Evolutionary conservation across 352 stramenopile species (phyloP).

Genomic region (Phytophthora macrochlamydospora): DNA sequence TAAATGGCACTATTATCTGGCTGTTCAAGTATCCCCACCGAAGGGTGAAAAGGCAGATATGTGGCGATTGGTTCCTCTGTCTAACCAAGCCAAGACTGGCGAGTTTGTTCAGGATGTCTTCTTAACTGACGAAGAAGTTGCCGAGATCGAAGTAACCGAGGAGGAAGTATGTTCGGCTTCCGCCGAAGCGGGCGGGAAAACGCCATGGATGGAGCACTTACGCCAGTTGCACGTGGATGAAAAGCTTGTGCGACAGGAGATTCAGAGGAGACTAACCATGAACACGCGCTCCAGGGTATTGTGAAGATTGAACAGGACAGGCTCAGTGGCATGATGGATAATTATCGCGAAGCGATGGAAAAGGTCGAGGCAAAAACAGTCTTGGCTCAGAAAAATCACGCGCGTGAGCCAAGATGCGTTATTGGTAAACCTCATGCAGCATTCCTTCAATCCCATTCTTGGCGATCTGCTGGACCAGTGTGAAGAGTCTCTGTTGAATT

Average conservation of each 20-base stretch:
- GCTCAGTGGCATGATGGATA: slow-evolving; percentile 52
- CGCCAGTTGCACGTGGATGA: slow-evolving; percentile 60
- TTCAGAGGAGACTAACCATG: slow-evolving; percentile 62
- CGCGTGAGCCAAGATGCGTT: slow-evolving; percentile 63
- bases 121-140: slow-evolving; percentile 61
- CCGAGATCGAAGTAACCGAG: slow-evolving; percentile 67
- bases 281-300: slow-evolving; percentile 66
- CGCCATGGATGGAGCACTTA: slow-evolving; percentile 59
- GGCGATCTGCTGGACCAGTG: slow-evolving; percentile 67
- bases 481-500: slow-evolving; percentile 70
- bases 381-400: slow-evolving; percentile 56
- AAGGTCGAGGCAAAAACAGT: slow-evolving; percentile 51
- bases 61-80: slow-evolving; percentile 68
- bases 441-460: slow-evolving; percentile 74
- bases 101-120: slow-evolving; percentile 66
- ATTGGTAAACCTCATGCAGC: slow-evolving; percentile 69
- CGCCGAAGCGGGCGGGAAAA: slow-evolving; percentile 25
- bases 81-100: slow-evolving; percentile 43
- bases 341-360: slow-evolving; percentile 67
- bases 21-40: slow-evolving; percentile 27
- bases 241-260: slow-evolving; percentile 51
- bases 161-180: slow-evolving; percentile 61
- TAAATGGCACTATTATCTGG: slow-evolving; percentile 60
- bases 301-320: slow-evolving; percentile 78
- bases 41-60: slow-evolving; percentile 22